phyloP scores from a whole-genome alignment of 345 rosid genomes.

The Reutealis trisperma region DNA sequence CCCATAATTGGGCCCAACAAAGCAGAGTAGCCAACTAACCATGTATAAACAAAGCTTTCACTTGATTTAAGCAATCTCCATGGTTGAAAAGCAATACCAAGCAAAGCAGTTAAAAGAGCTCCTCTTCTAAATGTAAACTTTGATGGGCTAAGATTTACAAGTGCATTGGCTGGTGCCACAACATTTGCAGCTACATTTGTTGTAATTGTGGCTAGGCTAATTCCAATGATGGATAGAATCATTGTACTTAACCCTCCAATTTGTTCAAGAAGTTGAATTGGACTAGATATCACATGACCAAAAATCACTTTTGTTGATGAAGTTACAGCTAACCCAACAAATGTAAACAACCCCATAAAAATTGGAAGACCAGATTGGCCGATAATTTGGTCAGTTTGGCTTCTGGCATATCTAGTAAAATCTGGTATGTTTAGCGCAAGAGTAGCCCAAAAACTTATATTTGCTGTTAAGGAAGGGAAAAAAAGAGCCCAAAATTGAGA shows the following conservation, averaged over 20 bases:
- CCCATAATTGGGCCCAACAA: slow-evolving; percentile 88
- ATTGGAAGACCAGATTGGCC: slow-evolving; percentile 87
- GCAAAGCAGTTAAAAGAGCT: slow-evolving; percentile 75
- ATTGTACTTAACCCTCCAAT: slow-evolving; percentile 70
- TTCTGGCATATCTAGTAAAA: slow-evolving; percentile 75
- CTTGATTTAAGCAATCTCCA: slow-evolving; percentile 87
- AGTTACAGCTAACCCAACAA: slow-evolving; percentile 81
- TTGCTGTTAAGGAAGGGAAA: slow-evolving; percentile 89
- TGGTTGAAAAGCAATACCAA: slow-evolving; percentile 84
- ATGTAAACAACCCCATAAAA: slow-evolving; percentile 88
- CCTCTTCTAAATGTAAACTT: slow-evolving; percentile 80
- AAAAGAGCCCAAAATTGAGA: slow-evolving; percentile 83
- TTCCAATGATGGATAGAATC: slow-evolving; percentile 69
- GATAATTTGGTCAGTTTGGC: slow-evolving; percentile 71
- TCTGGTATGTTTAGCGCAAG: slow-evolving; percentile 91
- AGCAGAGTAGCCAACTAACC: slow-evolving; percentile 92
- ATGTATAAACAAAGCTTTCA: slow-evolving; percentile 92
- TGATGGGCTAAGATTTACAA: slow-evolving; percentile 82
- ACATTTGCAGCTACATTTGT: slow-evolving; percentile 95
- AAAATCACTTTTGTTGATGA: slow-evolving; percentile 76
- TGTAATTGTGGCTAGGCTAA: slow-evolving; percentile 77
- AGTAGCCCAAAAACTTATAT: slow-evolving; percentile 94
- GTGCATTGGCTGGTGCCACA: slow-evolving; percentile 90
- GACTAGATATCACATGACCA: slow-evolving; percentile 75
- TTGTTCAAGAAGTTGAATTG: slow-evolving; percentile 69